These are phyloP conservation scores for Coemansia sp. DNA, from an alignment of 192 early-diverging fungal genomes.

Conservation along the genomic window DNA sequence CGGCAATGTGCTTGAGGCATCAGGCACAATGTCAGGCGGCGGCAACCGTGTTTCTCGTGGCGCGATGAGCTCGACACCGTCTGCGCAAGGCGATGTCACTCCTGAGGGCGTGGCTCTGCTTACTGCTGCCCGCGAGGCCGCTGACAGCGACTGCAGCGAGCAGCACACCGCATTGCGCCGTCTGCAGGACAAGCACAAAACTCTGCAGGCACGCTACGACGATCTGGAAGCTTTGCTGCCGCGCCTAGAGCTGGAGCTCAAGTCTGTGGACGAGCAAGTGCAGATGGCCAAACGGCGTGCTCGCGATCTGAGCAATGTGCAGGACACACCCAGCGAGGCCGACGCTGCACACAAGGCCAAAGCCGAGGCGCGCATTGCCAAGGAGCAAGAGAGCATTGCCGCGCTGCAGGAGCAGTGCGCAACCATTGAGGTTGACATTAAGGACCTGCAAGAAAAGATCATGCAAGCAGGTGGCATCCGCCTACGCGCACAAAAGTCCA, in stretches of 20 bases:
- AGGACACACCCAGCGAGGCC: slow-evolving; percentile 35
- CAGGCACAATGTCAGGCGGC: slow-evolving; percentile 93
- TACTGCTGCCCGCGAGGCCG: slow-evolving; percentile 59
- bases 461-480: slow-evolving; percentile 87
- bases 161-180: slow-evolving; percentile 38
- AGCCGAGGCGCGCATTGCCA: slow-evolving; percentile 51
- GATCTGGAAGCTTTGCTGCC: slow-evolving; percentile 63
- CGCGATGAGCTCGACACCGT: slow-evolving; percentile 83
- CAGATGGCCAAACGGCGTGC: slow-evolving; percentile 69
- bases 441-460: slow-evolving; percentile 82
- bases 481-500: slow-evolving; percentile 81
- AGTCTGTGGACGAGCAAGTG: slow-evolving; percentile 64
- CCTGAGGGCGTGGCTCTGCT: slow-evolving; percentile 59
- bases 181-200: slow-evolving; percentile 35
- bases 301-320: slow-evolving; percentile 33
- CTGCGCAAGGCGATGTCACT: slow-evolving; percentile 55
- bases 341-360: slow-evolving; percentile 40
- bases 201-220: slow-evolving; percentile 56
- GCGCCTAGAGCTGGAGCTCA: slow-evolving; percentile 73
- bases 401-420: slow-evolving; percentile 59
- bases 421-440: slow-evolving; percentile 76
- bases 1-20: slow-evolving; percentile 86
- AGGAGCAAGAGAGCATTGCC: slow-evolving; percentile 49
- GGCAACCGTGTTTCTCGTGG: slow-evolving; percentile 73
- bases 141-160: slow-evolving; percentile 59